Conservation (phyloP, 495 filamentous ascomycete genomes). For the Neohortaea acidophila region DNA sequence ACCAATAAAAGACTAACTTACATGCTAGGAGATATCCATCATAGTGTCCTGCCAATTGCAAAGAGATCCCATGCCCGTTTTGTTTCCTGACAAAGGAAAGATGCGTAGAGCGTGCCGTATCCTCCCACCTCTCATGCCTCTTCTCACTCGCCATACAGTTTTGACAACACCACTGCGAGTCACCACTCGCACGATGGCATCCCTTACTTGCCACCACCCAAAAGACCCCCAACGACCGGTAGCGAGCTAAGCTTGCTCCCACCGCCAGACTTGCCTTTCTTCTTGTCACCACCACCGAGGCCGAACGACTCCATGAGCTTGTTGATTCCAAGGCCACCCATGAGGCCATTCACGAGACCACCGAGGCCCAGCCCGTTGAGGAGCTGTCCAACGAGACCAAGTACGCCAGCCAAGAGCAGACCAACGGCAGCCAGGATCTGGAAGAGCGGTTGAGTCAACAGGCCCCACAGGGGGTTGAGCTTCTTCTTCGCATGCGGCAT, state of each 20-base stretch:
- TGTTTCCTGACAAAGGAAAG: too few species aligned
- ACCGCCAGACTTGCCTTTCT: slow-evolving; percentile 28
- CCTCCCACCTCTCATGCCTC: too few species aligned
- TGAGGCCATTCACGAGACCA: slow-evolving; percentile 58
- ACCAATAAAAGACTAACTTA: too few species aligned
- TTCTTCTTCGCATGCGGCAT: slow-evolving; percentile 93
- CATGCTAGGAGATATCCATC: too few species aligned
- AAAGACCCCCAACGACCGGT: slow-evolving; percentile 28
- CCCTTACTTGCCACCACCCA: slow-evolving; percentile 22
- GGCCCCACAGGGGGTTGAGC: slow-evolving; percentile 72
- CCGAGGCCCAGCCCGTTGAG: slow-evolving; percentile 76
- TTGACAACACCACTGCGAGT: too few species aligned
- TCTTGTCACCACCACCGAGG: slow-evolving; percentile 40
- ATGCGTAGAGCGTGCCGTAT: too few species aligned
- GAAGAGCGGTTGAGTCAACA: slow-evolving; percentile 72
- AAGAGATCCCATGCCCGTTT: too few species aligned
- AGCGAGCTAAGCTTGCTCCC: slow-evolving; percentile 14
- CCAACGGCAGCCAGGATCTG: slow-evolving; percentile 90
- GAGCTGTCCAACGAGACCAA: slow-evolving; percentile 65
- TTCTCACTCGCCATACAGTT: too few species aligned
- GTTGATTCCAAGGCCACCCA: slow-evolving; percentile 66
- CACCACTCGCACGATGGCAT: neutral
- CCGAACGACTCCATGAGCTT: slow-evolving; percentile 64
- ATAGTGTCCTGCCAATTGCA: too few species aligned
- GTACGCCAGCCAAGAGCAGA: slow-evolving; percentile 64